Conservation (phyloP, 345 rosid species). For the Boechera stricta region DNA sequence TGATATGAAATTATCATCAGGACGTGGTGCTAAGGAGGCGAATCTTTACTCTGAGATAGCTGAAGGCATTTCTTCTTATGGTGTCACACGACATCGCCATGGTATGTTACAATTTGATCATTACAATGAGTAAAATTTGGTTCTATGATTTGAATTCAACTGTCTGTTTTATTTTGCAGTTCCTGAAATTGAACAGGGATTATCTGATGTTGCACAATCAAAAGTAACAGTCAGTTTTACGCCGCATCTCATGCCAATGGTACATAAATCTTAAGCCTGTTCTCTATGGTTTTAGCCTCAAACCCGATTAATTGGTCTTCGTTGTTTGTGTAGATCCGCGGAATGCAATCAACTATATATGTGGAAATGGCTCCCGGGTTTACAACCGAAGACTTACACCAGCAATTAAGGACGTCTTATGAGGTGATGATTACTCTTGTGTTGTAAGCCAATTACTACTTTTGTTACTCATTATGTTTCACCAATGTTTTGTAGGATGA, state of each 20-base stretch:
- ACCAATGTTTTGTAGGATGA: conserved; percentile 58
- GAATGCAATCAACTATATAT: conserved; percentile 94
- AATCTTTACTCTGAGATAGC: conserved; percentile 84
- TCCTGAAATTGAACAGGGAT: conserved; percentile 98
- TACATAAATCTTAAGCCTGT: conserved; percentile 38
- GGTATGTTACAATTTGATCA: conserved; percentile 47
- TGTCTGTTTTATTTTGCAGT: conserved; percentile 54
- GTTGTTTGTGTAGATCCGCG: conserved; percentile 67
- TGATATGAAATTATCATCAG: conserved; percentile 49
- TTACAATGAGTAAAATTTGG: background rate
- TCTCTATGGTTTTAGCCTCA: conserved; percentile 23
- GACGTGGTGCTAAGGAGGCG: conserved; percentile 94
- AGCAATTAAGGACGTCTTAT: conserved; percentile 58
- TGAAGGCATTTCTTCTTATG: conserved; percentile 92
- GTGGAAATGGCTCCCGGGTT: conserved; percentile 83
- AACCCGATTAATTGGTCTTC: background rate
- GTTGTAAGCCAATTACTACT: background rate
- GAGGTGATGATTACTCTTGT: conserved; percentile 56
- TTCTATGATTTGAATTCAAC: conserved; percentile 21
- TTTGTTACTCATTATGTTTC: conserved; percentile 8
- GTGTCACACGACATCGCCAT: conserved; percentile 92
- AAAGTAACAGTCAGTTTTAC: conserved; percentile 92
- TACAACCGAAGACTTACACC: conserved; percentile 62
- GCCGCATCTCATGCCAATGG: conserved; percentile 99
- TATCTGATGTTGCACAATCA: conserved; percentile 71